Conservation (phyloP, 331 rosid genomes). For the Quercus tomentella region DNA sequence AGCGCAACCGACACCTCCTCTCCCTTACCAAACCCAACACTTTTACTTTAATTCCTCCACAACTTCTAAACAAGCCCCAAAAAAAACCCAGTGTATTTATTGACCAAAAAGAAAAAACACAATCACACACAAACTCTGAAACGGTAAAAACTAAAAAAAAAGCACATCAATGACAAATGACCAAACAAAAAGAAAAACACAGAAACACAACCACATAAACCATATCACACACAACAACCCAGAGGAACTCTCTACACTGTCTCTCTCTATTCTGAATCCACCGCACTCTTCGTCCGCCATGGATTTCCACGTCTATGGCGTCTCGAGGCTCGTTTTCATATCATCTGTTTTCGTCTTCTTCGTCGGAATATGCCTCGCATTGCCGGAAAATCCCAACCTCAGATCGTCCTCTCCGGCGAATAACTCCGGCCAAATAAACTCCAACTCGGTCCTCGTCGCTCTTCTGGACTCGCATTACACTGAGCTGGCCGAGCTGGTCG, state of each 20-base stretch:
- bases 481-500: conserved; percentile 60
- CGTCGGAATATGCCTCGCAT: conserved; percentile 27
- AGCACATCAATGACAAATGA: neutral
- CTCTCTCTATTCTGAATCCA: conserved; percentile 18
- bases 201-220: conserved; percentile 11
- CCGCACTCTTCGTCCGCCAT: conserved; percentile 46
- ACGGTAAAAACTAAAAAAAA: neutral
- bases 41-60: too few relatives aligned
- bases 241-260: neutral
- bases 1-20: neutral
- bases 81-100: too few relatives aligned
- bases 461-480: conserved; percentile 82
- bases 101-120: too few relatives aligned
- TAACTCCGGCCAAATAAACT: conserved; percentile 54
- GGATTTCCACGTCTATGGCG: conserved; percentile 39
- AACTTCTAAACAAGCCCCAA: too few relatives aligned
- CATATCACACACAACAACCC: neutral
- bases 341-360: conserved; percentile 13
- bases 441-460: conserved; percentile 72
- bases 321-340: neutral
- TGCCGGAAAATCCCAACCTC: conserved; percentile 19
- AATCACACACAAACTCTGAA: neutral
- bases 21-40: neutral
- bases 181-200: neutral
- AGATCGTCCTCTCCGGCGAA: conserved; percentile 5